Conservation (phyloP, 176 grass and related monocot species). For the Carex kokanica region DNA sequence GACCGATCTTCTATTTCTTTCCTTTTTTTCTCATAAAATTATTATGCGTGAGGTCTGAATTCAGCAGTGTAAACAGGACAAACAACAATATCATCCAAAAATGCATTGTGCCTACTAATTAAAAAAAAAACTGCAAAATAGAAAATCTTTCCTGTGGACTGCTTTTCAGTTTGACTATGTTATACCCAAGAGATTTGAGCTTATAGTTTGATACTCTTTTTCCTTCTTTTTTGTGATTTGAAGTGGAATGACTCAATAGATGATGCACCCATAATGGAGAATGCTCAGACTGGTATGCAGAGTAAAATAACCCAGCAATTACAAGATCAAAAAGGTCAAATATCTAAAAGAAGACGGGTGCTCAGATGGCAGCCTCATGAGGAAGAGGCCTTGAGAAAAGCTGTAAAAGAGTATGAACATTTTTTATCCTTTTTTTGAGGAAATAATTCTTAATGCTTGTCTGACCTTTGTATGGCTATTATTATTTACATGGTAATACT, state of each 20-base stretch:
- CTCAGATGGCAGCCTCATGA: constrained; percentile 52
- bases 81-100: not conserved
- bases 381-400: constrained; percentile 68
- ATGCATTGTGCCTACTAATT: not conserved
- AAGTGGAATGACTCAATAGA: constrained; percentile 23
- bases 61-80: not conserved
- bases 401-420: constrained; percentile 53
- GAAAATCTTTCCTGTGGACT: not conserved
- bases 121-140: not conserved
- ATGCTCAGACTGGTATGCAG: not conserved
- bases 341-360: constrained; percentile 46
- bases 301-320: not conserved
- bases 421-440: not conserved
- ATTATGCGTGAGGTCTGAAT: not conserved
- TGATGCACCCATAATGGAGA: not conserved
- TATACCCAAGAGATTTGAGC: not conserved
- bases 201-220: not conserved
- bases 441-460: no score
- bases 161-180: not conserved
- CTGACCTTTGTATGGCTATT: not conserved
- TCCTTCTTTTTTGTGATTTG: not conserved
- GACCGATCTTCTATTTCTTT: not conserved
- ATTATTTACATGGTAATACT: not conserved
- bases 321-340: not conserved
- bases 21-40: not conserved